Evolutionary conservation across 192 early-diverging fungal genomes (phyloP), one percentile per base, ranked within the genome.

Genomic region (Rhizophagus prolifer): DNA sequence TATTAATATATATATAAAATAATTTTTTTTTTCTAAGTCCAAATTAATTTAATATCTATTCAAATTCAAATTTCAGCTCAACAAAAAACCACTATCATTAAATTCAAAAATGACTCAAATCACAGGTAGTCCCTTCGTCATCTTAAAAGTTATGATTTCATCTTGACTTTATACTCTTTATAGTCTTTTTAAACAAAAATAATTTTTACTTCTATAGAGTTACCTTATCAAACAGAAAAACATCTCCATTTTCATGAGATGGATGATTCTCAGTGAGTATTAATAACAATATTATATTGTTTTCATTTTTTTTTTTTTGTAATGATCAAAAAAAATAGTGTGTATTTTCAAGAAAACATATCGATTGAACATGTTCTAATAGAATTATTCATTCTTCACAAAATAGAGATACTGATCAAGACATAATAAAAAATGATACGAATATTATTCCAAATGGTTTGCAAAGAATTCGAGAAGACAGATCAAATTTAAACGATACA

Each of bases 181-280:
- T 6, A 54, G 0, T 4, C 36, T 38, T 38, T 31, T 38, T 38
- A 7, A 21, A 54, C 14, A 6, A 19, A 44, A 54, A n/a, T n/a
- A 16, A 14, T 54, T 21, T 19, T 21, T 19, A 3, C 1, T 54
- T 7, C 50, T 54, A 54, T 41, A 70, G 68, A 70, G 16, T 36
- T 38, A 70, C 68, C 68, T 25, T 70, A 70, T 36, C 68, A 47
- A 70, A 70, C 68, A 14, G 68, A 70, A 70, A 70, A 70, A 25
- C 7, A 25, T 6, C 21, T 70, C 14, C 68, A 36, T 16, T 25
- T 31, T 72, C n/a, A 71, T 25, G 23, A 65, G 31, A 65, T 67
- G 10, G 70, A 72, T 9, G 70, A 72, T n/a, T 25, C 54, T 16
- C 41, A 72, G 70, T 72, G 70, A 72, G 70, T 72, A 23, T 13